Percentiles rank a stretch among this genome's conserved stretches.
Evolutionary conservation across 2,329 filamentous ascomycete genomes (phyloP).

Genomic region (Aspergillus fijiensis): DNA sequence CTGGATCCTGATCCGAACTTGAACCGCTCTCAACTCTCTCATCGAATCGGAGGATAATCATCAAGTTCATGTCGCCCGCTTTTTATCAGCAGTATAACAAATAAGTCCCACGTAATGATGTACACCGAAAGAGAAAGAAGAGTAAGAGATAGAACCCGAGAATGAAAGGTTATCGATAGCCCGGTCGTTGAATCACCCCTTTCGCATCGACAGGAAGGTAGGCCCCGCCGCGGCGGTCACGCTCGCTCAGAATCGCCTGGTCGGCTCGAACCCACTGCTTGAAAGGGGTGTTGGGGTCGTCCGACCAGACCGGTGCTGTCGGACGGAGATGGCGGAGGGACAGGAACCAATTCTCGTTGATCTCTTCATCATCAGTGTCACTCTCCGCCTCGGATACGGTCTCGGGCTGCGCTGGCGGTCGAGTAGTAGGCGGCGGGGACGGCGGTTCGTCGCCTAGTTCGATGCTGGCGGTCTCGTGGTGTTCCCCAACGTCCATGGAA

Average conservation of each 20-base stretch:
- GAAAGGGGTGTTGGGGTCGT: conserved; percentile 39
- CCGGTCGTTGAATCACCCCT: conserved; percentile 31
- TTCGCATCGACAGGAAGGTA: conserved; percentile 32
- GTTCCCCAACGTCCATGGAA: conserved; percentile 18
- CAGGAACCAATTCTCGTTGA: conserved; percentile 32
- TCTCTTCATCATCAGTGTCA: conserved; percentile 1
- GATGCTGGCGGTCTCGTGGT: conserved; percentile 38
- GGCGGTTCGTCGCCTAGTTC: conserved; percentile 34
- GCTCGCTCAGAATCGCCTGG: conserved; percentile 32
- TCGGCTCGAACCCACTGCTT: conserved; percentile 39
- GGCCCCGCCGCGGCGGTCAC: conserved; percentile 27
- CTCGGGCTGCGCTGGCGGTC: conserved; percentile 1
- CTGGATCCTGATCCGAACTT: too few species aligned
- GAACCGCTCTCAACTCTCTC: too few species aligned
- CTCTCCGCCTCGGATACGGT: conserved; percentile 7
- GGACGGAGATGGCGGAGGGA: conserved; percentile 28
- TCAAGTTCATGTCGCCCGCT: too few species aligned
- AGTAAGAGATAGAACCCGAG: neutral
- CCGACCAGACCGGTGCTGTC: conserved; percentile 30
- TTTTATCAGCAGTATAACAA: neutral
- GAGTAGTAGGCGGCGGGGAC: neutral
- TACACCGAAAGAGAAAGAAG: neutral
- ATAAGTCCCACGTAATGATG: neutral
- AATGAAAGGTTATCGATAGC: neutral
- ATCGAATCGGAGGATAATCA: too few species aligned